Evolutionary conservation across 2,329 filamentous ascomycete species (phyloP).

Genomic region (Colletotrichum chlorophyti): DNA sequence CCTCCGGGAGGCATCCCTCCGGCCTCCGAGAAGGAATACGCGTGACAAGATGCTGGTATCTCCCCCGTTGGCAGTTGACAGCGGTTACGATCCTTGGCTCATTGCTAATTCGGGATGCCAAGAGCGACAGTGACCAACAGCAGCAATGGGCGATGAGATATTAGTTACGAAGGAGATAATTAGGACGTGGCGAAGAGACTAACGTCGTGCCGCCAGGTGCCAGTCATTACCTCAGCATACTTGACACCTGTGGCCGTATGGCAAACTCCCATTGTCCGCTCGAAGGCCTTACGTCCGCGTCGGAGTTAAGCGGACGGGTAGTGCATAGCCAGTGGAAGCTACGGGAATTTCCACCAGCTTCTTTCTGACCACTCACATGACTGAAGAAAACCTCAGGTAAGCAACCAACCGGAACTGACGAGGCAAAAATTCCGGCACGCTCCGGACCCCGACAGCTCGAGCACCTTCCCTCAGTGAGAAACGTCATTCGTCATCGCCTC

Average conservation of each 20-base stretch:
- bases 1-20: too few species aligned
- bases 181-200: too few species aligned
- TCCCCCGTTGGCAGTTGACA: too few species aligned
- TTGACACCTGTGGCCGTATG: too few species aligned
- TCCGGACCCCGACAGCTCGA: slow-evolving; percentile 1
- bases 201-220: accelerated
- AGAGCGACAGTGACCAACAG: too few species aligned
- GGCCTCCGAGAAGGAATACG: too few species aligned
- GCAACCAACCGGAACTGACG: background rate
- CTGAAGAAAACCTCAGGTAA: slow-evolving; percentile 19
- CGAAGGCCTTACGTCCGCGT: background rate
- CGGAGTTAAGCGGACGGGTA: slow-evolving; percentile 13
- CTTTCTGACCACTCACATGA: slow-evolving; percentile 26
- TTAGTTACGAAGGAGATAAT: too few species aligned
- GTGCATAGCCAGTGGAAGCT: slow-evolving; percentile 13
- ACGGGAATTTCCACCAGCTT: slow-evolving; percentile 25
- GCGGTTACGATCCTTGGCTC: background rate
- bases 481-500: slow-evolving; percentile 30
- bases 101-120: background rate
- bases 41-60: too few species aligned
- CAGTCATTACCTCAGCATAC: too few species aligned
- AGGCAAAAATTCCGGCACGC: too few species aligned
- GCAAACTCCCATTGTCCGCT: slow-evolving; percentile 7
- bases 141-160: too few species aligned
- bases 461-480: slow-evolving; percentile 10